Base-by-base conservation (phyloP, 2,329 filamentous ascomycete species). In the Pezicula carpinea region DNA sequence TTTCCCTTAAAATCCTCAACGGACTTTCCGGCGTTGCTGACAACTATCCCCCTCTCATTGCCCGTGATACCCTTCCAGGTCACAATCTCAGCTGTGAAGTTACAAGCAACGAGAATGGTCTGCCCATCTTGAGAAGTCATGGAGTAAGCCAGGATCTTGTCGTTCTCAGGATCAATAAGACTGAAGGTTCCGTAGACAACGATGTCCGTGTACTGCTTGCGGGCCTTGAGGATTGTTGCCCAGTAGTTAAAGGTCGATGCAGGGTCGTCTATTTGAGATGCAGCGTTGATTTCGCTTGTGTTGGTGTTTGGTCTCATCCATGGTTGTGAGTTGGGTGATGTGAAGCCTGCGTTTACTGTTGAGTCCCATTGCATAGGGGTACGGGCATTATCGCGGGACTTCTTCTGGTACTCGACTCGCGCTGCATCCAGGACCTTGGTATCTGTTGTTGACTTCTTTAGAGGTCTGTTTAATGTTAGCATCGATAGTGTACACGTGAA, bases 291-390 rank as follows among this genome's bases (percentile, higher is more conserved):
- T n/a, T 69, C 63, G 2, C 60, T 61, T 61, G 81, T 83, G 59
- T 81, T 76, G 47, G 83, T 77, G 59, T 87, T 82, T 33, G 82
- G 76, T 13, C 76, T 74, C 77, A 89, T 89, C 86, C 86, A 90
- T 2, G 85, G 82, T 45, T 70, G 71, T 4, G 61, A 63, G 67
- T 51, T 33, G 1, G 66, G 66, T 2, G 68, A 68, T 0, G 82
- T 82, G 67, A 89, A 90, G 10, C 86, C 85, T 0, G 72, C 83
- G 50, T 88, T 75, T 0, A 67, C 59, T 1, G 66, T 69, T n/a
- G 64, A 59, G 51, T 80, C 73, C 85, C 86, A 90, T 59, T 88
- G 84, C 64, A 90, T 82, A 0, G 85, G 85, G 0, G 82, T 81
- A 39, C 86, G 74, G 6, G 79, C 80, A 62, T 90, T 86, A 64